Evolutionary conservation across 2,329 filamentous ascomycete genomes (phyloP).

Genomic region (Escovopsis sp.): DNA sequence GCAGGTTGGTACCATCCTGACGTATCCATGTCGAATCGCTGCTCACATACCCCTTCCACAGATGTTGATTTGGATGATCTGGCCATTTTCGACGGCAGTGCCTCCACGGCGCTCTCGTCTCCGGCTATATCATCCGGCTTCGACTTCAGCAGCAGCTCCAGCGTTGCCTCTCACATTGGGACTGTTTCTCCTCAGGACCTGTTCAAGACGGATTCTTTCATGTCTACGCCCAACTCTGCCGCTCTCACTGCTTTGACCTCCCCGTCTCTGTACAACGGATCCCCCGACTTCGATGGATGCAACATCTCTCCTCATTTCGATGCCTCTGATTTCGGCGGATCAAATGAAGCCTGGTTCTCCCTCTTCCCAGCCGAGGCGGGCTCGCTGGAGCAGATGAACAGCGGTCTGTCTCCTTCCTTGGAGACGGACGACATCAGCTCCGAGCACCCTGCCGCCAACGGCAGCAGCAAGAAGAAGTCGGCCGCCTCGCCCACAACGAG

Average conservation of each 20-base stretch:
- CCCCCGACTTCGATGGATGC: constrained; percentile 59
- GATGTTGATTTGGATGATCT: constrained; percentile 46
- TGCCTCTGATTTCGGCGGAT: constrained; percentile 37
- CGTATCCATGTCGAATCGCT: constrained; percentile 4
- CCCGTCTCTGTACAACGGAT: constrained; percentile 64
- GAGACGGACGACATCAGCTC: constrained; percentile 35
- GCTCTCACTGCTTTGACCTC: constrained; percentile 76
- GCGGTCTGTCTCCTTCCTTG: constrained; percentile 28
- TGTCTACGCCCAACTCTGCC: constrained; percentile 68
- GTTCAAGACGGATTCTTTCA: constrained; percentile 50
- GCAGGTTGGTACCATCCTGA: constrained; percentile 18
- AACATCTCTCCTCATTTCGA: constrained; percentile 69
- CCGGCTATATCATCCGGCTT: constrained; percentile 35
- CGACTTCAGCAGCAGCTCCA: constrained; percentile 34
- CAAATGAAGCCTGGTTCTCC: constrained; percentile 52
- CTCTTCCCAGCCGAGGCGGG: constrained; percentile 47
- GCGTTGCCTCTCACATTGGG: constrained; percentile 39
- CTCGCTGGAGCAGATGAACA: constrained; percentile 13
- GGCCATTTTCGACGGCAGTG: constrained; percentile 38
- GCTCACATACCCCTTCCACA: constrained; percentile 23
- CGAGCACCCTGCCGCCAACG: constrained; percentile 21
- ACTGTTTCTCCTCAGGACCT: constrained; percentile 81
- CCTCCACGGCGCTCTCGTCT: constrained; percentile 37
- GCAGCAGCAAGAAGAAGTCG: constrained; percentile 31
- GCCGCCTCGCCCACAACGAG: constrained; percentile 26